Evolutionary conservation across 2,329 filamentous ascomycete genomes (phyloP), one percentile per base, ranked within the genome.

Genomic region (Neodidymelliopsis sp.): DNA sequence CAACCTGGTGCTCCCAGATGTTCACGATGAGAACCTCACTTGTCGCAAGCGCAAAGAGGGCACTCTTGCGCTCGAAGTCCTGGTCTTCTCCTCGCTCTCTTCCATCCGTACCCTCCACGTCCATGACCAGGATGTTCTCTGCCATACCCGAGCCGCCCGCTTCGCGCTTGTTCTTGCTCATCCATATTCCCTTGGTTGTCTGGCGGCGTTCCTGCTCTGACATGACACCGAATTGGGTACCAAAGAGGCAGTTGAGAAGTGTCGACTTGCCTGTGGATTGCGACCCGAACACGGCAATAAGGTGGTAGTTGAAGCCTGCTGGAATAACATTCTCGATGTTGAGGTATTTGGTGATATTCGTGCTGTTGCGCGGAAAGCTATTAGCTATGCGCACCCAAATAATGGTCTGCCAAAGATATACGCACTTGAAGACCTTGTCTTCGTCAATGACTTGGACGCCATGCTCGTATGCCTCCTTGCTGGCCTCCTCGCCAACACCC

Each of bases 181-280:
- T 88, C 94, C 94, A 99, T 72, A 99, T 99, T 70, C 94, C 94
- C 80, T 97, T 99, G 33, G 94, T 99, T 0, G 94, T 99, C 81
- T 99, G 94, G 54, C 91, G 87, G 58, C 94, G 85, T 74, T 97
- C 91, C 55, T 86, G 82, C 81, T 99, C 94, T 64, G 91, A 90
- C 94, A 99, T 99, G 71, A 99, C 93, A 62, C 91, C 93, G 78
- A 99, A 99, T 48, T 92, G 83, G 60, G 94, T 99, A 56, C 91
- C 90, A 72, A 99, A 99, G 48, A 99, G 86, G 75, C 93, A 82
- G 79, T 99, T 99, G 58, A 99, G 85, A 34, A 99, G 83, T 5
- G 94, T 99, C 34, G 94, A 97, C 79, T 99, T 99, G 63, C 94
- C 94, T 25, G 94, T 99, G 16, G 94, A 97, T 80, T 99, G 94